phyloP scores from a whole-genome alignment of 2,329 filamentous ascomycete species.

The Botrytis byssoidea region DNA sequence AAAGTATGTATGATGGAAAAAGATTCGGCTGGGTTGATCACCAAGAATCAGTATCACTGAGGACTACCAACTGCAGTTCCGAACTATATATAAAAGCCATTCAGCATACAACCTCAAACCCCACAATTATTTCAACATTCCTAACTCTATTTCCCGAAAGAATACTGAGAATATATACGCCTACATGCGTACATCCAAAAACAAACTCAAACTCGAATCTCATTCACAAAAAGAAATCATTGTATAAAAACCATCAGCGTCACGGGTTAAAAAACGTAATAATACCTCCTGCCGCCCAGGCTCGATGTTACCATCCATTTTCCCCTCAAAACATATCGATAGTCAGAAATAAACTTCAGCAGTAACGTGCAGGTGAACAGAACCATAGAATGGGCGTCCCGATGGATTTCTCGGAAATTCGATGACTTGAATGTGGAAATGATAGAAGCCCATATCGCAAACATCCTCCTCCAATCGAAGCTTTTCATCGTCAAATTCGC shows the following conservation, averaged over 20 bases:
- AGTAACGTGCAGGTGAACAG: not conserved
- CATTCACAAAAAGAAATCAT: accelerated
- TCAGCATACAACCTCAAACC: not conserved
- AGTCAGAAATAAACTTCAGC: not conserved
- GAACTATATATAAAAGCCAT: not conserved
- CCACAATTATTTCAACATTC: not conserved
- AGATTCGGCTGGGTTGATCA: not conserved
- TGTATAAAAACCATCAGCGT: not conserved
- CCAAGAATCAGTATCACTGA: not conserved
- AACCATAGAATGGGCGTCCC: not conserved
- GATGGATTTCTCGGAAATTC: not conserved
- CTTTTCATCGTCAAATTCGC: not conserved
- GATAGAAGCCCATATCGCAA: not conserved
- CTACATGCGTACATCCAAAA: too few relatives aligned
- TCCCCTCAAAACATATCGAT: not conserved
- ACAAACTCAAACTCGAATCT: too few relatives aligned
- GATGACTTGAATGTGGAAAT: not conserved
- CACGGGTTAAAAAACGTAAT: not conserved
- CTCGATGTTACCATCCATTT: not conserved
- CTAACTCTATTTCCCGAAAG: not conserved
- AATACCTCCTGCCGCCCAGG: not conserved
- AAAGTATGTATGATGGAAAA: not conserved
- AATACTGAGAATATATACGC: not conserved
- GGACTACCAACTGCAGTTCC: not conserved
- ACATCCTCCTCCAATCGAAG: not conserved